Base-by-base conservation (phyloP, 768 basidiomycete genomes). In the Lentinula sp. region DNA sequence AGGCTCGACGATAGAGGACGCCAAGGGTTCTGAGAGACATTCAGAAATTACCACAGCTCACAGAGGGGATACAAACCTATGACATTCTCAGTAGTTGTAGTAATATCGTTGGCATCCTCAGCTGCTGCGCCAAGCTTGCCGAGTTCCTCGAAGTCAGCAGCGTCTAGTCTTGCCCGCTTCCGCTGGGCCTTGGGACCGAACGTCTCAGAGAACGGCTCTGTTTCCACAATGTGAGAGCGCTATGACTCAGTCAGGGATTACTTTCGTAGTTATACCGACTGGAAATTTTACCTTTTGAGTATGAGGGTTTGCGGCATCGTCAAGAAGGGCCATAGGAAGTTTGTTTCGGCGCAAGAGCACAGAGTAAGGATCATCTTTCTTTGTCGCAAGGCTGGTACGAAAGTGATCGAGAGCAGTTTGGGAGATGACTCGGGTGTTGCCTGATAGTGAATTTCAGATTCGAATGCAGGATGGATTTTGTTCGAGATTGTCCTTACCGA, bases 361-460 rank as follows among this genome's bases (percentile, higher is more conserved):
- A 8, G 94, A 95, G 70, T 98, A 99, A 0, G 97, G 97, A 68
- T 98, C 95, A 74, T 92, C 83, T 67, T 93, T 93, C 72, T 87
- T 93, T 11, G 82, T 78, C 23, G 84, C 80, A 49, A 99, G 82
- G 68, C 91, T 93, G 13, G 91, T 93, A 56, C 96, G 80, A 78
- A 99, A 99, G 73, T 98, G 97, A 69, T 97, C 95, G 67, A 99
- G 77, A 13, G 96, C 95, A 28, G 86, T 90, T 71, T 99, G 96
- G 21, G 93, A 95, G 70, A 99, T 98, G 39, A 98, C 96, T 70
- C 97, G 80, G n/a, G 97, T 98, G 74, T 98, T 98, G 46, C 96
- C 95, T 95, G 65, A 28, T 32, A 53, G 49, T 60, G 60, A 45
- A 23, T 60, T 31, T 45, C 56, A 51, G 37, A 18, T 31, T 64